Conservation (phyloP, 306 rosid genomes). For the Quercus gilva region DNA sequence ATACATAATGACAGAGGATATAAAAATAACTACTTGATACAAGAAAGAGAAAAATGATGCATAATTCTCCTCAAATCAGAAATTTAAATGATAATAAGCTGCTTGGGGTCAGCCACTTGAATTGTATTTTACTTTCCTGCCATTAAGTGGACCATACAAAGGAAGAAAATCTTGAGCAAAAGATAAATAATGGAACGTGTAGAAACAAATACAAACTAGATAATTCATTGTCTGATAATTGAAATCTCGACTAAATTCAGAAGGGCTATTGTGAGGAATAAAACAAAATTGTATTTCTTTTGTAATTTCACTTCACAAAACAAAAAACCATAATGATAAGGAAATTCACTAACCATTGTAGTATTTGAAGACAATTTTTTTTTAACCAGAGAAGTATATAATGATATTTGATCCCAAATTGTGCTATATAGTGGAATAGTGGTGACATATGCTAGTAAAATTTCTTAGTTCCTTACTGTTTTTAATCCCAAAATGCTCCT, state of each 20-base stretch:
- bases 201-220: background rate
- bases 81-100: slow-evolving; percentile 12
- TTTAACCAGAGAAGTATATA: background rate
- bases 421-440: background rate
- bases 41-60: background rate
- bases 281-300: background rate
- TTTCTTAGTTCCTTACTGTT: slow-evolving; percentile 47
- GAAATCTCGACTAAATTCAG: background rate
- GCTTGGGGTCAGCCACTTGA: background rate
- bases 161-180: background rate
- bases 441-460: slow-evolving; percentile 9
- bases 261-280: background rate
- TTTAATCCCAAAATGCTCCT: slow-evolving; percentile 56
- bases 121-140: slow-evolving; percentile 1
- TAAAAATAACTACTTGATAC: background rate
- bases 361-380: background rate
- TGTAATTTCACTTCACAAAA: background rate
- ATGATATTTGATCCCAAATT: background rate
- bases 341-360: background rate
- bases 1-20: background rate
- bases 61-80: background rate
- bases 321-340: background rate
- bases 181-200: background rate
- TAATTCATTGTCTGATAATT: background rate
- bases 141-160: background rate